Percentiles rank a stretch among this genome's conserved stretches.
phyloP scores from a whole-genome alignment of 495 filamentous ascomycete genomes.

The Lepraria neglecta region DNA sequence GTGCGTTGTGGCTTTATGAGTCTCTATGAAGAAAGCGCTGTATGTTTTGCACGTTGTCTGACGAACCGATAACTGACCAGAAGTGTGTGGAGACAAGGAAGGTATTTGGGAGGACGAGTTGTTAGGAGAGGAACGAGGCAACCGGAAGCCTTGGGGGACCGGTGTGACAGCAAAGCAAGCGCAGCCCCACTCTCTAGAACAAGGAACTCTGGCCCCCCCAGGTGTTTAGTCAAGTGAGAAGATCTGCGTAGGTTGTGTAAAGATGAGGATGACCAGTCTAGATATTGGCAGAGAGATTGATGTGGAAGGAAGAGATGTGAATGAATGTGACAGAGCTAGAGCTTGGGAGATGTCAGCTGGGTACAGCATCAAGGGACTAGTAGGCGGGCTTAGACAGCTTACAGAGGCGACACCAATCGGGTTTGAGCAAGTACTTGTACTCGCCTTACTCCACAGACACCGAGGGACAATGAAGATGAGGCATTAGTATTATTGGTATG shows the following conservation, averaged over 20 bases:
- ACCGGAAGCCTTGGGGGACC: slow-evolving; percentile 3
- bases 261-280: neutral
- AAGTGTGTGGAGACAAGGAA: slow-evolving; percentile 5
- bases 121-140: slow-evolving; percentile 4
- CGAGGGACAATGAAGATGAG: neutral
- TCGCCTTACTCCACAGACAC: neutral
- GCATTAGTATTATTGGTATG: neutral
- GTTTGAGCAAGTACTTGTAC: neutral
- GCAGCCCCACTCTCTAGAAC: neutral
- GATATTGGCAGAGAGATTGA: neutral
- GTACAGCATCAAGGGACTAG: neutral
- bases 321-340: slow-evolving; percentile 11
- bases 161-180: slow-evolving; percentile 8
- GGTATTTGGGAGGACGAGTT: neutral
- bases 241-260: neutral
- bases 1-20: neutral
- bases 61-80: neutral
- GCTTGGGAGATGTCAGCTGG: slow-evolving; percentile 12
- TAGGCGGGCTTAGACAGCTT: neutral
- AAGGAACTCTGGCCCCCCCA: neutral
- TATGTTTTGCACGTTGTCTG: neutral
- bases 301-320: neutral
- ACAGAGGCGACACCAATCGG: slow-evolving; percentile 13
- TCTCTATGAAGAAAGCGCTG: neutral
- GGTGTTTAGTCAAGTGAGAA: neutral